Conservation (phyloP, 75 land plant genomes). For the Picea sitchensis region DNA sequence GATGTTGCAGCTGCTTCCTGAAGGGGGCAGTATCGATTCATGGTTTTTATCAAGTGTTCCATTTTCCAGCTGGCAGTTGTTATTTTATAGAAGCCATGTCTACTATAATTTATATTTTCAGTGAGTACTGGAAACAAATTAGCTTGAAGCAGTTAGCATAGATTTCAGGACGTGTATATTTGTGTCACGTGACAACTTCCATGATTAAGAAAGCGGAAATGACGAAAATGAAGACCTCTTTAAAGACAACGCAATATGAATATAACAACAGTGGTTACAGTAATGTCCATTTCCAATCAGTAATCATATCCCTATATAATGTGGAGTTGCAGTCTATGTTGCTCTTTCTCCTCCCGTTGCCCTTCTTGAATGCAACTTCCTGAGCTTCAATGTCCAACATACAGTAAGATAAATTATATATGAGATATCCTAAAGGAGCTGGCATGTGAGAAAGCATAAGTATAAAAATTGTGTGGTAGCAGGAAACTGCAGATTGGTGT, state of each 20-base stretch:
- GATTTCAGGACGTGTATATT: neutral
- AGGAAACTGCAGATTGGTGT: neutral
- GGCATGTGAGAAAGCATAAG: neutral
- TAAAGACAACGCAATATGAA: neutral
- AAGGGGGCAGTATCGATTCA: neutral
- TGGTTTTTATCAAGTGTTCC: neutral
- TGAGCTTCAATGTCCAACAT: neutral
- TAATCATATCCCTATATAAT: neutral
- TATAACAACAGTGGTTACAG: neutral
- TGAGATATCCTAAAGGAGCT: neutral
- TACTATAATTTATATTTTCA: neutral
- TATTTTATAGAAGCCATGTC: neutral
- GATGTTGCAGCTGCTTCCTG: neutral
- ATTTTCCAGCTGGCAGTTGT: neutral
- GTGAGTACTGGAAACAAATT: neutral
- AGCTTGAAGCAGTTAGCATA: neutral
- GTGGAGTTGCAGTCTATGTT: neutral
- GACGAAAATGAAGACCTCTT: neutral
- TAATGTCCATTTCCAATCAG: neutral
- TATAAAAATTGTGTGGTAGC: neutral
- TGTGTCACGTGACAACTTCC: too few relatives aligned
- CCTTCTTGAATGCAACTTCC: neutral
- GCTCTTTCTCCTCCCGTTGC: neutral
- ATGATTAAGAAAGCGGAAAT: neutral
- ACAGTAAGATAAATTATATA: neutral